Evolutionary conservation across 179 eudicot species (phyloP), one percentile per base, ranked within the genome.

Genomic region (Heliamphora pulchella): DNA sequence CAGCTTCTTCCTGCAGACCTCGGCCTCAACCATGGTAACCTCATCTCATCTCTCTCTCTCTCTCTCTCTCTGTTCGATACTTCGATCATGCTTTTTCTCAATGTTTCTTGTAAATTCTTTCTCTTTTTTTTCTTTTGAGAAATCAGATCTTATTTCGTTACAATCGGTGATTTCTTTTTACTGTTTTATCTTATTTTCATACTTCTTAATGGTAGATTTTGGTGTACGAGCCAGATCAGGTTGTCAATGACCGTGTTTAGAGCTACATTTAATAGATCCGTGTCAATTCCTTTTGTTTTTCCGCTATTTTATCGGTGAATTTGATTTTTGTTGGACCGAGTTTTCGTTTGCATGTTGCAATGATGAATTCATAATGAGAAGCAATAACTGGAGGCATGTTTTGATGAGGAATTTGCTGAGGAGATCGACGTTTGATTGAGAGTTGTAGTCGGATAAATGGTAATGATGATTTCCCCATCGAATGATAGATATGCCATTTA

Each of bases 11-110:
- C 59, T 71, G 41, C 75, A 71, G 50, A 74, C 55, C 64, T 74
- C 77, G 7, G 44, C 77, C 77, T 54, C 64, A 31, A 57, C 64
- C 65, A 55, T 54, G 64, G 77, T 55, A 54, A 39, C n/a, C 48
- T 3, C 41, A 0, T 5, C 8, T 8, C 8, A 5, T 51, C 54
- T 51, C 54, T 51, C 54, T 51, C 54, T 61, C 18, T 46, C 69
- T 43, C 69, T 59, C 70, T 54, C 64, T 50, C 18, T 4, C 48
- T 22, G 11, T 22, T 57, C 54, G 43, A 10, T 14, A 31, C 31
- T 31, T 31, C 31, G 31, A 31, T 31, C 31, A 31, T 31, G 31
- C 31, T 31, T 31, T 31, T 31, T 31, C 31, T 31, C 31, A 31
- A 31, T 31, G 31, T 31, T 31, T 31, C 31, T 31, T 31, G 31